Percentiles rank a stretch among this genome's conserved stretches.
phyloP scores from a whole-genome alignment of 352 stramenopile genomes.

The Phytophthora hibernalis region DNA sequence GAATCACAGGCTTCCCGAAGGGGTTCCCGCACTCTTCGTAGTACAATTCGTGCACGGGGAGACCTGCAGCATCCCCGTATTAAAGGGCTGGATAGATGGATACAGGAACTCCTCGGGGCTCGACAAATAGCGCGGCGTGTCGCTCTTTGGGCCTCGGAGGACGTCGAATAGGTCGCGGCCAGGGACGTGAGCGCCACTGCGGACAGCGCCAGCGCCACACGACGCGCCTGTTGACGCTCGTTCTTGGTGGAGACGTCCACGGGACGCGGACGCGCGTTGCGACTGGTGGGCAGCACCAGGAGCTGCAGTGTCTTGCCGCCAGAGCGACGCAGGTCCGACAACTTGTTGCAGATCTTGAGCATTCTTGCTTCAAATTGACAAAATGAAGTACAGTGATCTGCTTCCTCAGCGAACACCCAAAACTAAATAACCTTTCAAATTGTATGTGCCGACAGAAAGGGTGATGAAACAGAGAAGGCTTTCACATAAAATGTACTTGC shows the following conservation, averaged over 20 bases:
- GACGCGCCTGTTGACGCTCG: constrained; percentile 19
- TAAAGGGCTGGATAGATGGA: constrained; percentile 83
- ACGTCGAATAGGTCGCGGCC: constrained; percentile 35
- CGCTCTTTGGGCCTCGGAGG: constrained; percentile 25
- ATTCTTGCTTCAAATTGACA: constrained; percentile 26
- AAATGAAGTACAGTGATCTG: no score
- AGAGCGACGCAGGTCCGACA: constrained; percentile 24
- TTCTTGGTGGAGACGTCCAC: constrained; percentile 32
- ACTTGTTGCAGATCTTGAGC: constrained; percentile 30
- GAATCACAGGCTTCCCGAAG: constrained; percentile 91
- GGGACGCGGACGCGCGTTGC: constrained; percentile 23
- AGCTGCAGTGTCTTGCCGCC: constrained; percentile 41
- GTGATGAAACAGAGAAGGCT: no score
- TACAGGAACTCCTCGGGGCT: constrained; percentile 81
- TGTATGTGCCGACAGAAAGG: no score
- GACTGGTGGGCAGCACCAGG: constrained; percentile 31
- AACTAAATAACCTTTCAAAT: no score
- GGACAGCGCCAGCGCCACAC: constrained; percentile 33
- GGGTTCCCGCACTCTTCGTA: constrained; percentile 92
- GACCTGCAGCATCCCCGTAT: constrained; percentile 82
- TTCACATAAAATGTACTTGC: no score
- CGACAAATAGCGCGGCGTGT: constrained; percentile 46
- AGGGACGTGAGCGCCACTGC: constrained; percentile 36
- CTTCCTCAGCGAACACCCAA: no score
- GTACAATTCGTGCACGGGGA: constrained; percentile 90